Evolutionary conservation across 2,329 filamentous ascomycete species (phyloP), one percentile per base, ranked within the genome.

Genomic region (Fusarium cicatricum): DNA sequence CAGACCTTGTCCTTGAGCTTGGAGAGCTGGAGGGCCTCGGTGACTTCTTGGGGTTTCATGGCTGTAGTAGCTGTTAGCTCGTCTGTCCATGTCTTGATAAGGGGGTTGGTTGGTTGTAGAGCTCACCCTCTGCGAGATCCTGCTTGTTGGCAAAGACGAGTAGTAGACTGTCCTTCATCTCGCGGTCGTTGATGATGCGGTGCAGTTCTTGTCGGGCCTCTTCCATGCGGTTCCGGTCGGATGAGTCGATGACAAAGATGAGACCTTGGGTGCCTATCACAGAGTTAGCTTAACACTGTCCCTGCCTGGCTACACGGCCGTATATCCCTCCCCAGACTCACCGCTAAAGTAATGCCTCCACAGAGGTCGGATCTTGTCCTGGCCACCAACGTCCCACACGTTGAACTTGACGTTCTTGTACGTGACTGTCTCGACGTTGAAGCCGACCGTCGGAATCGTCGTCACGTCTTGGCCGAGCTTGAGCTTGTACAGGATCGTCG

Each of bases 381-480:
- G 94, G 65, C 94, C 94, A 78, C 94, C 94, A 57, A 98, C 94
- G 82, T 98, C 94, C 94, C 94, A 98, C 62, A 98, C 94, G 72
- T 96, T 98, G 83, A 98, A 98, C 80, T 97, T 96, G 79, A 97
- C 93, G 77, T 98, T 98, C 85, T 97, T 97, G 84, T 97, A 97
- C 67, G 93, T 96, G 71, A 98, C 93, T 5, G 92, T 96, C 84
- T 98, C 94, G 77, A 98, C 95, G 85, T 98, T 98, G 85, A 98
- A 98, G 69, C 94, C 95, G 70, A 99, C 95, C 29, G 95, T 99
- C 40, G 95, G 95, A 74, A 98, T 98, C 46, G 95, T 98, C 60
- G 95, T 98, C 71, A 98, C 93, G 74, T 96, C 93, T 83, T 98
- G 92, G 78, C 94, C 93, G 58, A 98, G 88, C 86, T 98, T 98